Conservation (phyloP, 2,329 filamentous ascomycete genomes). For the Laburnicola sp. region DNA sequence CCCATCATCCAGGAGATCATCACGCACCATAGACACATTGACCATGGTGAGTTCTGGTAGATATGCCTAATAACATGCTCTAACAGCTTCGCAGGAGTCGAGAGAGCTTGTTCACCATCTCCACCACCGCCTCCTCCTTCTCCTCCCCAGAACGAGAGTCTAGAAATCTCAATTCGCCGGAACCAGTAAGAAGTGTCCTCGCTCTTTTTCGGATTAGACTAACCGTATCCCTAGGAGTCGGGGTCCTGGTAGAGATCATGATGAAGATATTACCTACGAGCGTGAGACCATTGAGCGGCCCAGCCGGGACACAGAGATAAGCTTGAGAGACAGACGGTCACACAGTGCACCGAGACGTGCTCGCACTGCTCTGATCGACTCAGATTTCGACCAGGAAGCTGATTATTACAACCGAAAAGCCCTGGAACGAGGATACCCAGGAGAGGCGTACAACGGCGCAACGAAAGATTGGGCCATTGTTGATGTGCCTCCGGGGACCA, state of each 20-base stretch:
- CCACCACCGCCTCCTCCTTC: conserved; percentile 56
- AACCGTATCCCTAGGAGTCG: conserved; percentile 34
- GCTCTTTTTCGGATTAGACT: conserved; percentile 11
- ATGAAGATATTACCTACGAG: conserved; percentile 70
- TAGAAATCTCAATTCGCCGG: conserved; percentile 61
- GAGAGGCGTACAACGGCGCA: conserved; percentile 73
- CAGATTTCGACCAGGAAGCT: conserved; percentile 57
- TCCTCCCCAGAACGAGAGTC: conserved; percentile 54
- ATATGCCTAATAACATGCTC: not conserved
- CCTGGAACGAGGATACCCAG: conserved; percentile 68
- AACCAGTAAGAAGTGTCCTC: conserved; percentile 46
- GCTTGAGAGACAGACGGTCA: conserved; percentile 45
- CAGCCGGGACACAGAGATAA: conserved; percentile 29
- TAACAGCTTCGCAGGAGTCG: conserved; percentile 43
- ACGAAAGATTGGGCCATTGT: conserved; percentile 80
- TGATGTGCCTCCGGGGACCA: conserved; percentile 81
- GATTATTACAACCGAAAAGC: conserved; percentile 69
- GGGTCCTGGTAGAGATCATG: conserved; percentile 53
- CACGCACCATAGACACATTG: conserved; percentile 83
- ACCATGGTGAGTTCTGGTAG: conserved; percentile 67
- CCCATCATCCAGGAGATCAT: conserved; percentile 87
- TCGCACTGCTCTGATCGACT: conserved; percentile 42
- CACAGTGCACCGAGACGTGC: conserved; percentile 51
- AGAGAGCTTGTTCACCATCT: conserved; percentile 52
- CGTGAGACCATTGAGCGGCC: conserved; percentile 48